Conservation (phyloP, 1,284 basidiomycete species). For the Cutaneotrichosporon daszewskae region DNA sequence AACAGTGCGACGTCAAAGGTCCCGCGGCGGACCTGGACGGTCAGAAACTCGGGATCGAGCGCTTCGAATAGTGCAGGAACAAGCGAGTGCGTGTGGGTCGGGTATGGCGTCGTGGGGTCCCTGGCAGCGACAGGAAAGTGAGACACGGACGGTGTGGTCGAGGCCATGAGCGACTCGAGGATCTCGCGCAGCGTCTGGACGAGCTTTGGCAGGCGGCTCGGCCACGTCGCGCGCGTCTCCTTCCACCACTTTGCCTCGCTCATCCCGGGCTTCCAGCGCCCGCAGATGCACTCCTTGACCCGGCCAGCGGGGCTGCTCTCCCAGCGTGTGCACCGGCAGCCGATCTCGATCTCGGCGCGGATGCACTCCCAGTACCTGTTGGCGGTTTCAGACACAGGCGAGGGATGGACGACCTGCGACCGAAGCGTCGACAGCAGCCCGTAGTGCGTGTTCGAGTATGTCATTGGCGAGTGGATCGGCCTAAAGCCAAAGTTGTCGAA, state of each 20-base stretch:
- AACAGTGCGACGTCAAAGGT: slow-evolving; percentile 79
- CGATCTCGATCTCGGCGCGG: slow-evolving; percentile 66
- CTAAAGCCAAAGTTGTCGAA: slow-evolving; percentile 57
- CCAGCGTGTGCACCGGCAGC: slow-evolving; percentile 79
- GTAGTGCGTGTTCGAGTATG: slow-evolving; percentile 51
- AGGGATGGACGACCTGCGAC: slow-evolving; percentile 24
- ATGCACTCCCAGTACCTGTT: slow-evolving; percentile 84
- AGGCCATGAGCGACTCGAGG: slow-evolving; percentile 68
- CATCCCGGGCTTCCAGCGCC: slow-evolving; percentile 44
- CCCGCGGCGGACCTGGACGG: slow-evolving; percentile 69
- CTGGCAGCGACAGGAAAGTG: slow-evolving; percentile 44
- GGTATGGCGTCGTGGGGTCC: slow-evolving; percentile 25
- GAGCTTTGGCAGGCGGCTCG: slow-evolving; percentile 67
- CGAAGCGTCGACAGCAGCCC: slow-evolving; percentile 23
- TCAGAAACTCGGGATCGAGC: slow-evolving; percentile 59
- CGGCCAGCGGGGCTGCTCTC: slow-evolving; percentile 48
- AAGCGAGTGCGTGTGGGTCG: slow-evolving; percentile 49
- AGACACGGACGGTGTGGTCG: slow-evolving; percentile 35
- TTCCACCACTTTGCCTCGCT: slow-evolving; percentile 48
- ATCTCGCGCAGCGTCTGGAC: slow-evolving; percentile 67
- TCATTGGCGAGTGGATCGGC: slow-evolving; percentile 54
- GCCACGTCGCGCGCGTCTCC: slow-evolving; percentile 53
- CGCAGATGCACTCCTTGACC: slow-evolving; percentile 59
- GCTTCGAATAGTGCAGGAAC: slow-evolving; percentile 48
- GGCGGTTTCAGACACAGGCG: slow-evolving; percentile 51